Base-by-base conservation (phyloP, 495 filamentous ascomycete genomes). In the Staphylotrichum longicolle region DNA sequence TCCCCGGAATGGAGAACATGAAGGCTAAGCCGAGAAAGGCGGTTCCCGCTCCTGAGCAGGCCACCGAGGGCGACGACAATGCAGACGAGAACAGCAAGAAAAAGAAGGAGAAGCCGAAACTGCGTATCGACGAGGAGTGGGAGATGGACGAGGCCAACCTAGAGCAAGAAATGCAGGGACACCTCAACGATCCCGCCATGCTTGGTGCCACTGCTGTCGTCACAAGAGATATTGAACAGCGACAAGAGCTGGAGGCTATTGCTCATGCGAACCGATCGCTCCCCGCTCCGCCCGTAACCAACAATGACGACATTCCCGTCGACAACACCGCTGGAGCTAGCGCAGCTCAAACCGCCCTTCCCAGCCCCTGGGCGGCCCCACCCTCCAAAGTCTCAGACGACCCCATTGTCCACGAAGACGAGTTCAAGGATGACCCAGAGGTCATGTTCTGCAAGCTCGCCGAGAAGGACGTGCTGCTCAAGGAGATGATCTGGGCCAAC, bases 401-500 rank as follows among this genome's bases (percentile, higher is more conserved):
- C 55, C 74, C 81, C n/a, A 81, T 85, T 48, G 85, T 93, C 42
- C 82, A 78, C 63, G 86, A 86, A 34, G 77, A 84, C 35, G 93
- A 96, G 71, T 96, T 97, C 67, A 88, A 84, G 4, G 84, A 96
- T 65, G 90, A 93, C 63, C 88, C 88, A 0, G 94, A 98, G 72
- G 89, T 98, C 30, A 70, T 76, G 56, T 84, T 87, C 63, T 96
- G 91, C 73, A 70, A 88, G 45, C 82, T 97, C n/a, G 77, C 78
- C 0, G 79, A 83, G 6, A 78, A 78, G 3, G 93, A 98, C 73
- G 78, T 85, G 3, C 80, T 80, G 5, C 79, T 92, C 63, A 96
- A 96, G 69, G 91, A 96, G 71, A 79, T 81, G 48, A 90, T 98
- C 56, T 98, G 94, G 94, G 83, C 91, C n/a, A 89, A 92, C 61